These are phyloP conservation scores for Mycena belliarum DNA, from an alignment of 768 basidiomycete genomes.

Conservation along the genomic window DNA sequence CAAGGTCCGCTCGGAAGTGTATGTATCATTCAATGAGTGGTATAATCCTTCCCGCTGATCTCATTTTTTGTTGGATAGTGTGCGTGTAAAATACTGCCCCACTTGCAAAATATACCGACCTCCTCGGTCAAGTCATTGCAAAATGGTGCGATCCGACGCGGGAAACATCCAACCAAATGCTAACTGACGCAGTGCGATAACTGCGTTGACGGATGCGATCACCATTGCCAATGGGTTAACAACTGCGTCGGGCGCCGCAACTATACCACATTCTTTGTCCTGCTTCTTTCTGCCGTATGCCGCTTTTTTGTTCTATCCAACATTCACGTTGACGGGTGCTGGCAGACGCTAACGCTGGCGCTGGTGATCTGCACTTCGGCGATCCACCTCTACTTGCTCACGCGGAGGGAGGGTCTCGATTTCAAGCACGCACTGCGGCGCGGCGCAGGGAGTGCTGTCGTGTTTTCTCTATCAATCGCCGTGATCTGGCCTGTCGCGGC, in stretches of 20 bases:
- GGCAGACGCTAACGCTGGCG: slow-evolving; percentile 62
- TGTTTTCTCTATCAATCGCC: slow-evolving; percentile 67
- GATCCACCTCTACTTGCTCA: slow-evolving; percentile 73
- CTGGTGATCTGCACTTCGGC: slow-evolving; percentile 84
- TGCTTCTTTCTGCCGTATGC: slow-evolving; percentile 60
- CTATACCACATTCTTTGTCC: slow-evolving; percentile 89
- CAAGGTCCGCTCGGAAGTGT: slow-evolving; percentile 77
- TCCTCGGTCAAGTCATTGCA: slow-evolving; percentile 93
- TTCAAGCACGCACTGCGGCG: slow-evolving; percentile 49
- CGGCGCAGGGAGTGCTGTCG: slow-evolving; percentile 79
- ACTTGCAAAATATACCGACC: slow-evolving; percentile 94
- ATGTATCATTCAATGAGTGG: slow-evolving; percentile 31
- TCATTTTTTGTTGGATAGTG: slow-evolving; percentile 43
- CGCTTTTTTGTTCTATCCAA: neutral
- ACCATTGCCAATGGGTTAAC: slow-evolving; percentile 91
- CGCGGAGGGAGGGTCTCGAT: slow-evolving; percentile 45
- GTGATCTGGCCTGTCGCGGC: slow-evolving; percentile 85
- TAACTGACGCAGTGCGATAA: slow-evolving; percentile 76
- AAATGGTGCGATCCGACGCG: slow-evolving; percentile 60
- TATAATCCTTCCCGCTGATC: neutral
- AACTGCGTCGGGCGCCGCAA: slow-evolving; percentile 95
- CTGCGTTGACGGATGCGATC: slow-evolving; percentile 94
- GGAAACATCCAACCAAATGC: neutral
- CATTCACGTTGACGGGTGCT: neutral
- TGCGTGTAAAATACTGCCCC: slow-evolving; percentile 90